These are phyloP conservation scores for Fusarium multiceps DNA, from an alignment of 2,329 filamentous ascomycete species.

Conservation along the genomic window DNA sequence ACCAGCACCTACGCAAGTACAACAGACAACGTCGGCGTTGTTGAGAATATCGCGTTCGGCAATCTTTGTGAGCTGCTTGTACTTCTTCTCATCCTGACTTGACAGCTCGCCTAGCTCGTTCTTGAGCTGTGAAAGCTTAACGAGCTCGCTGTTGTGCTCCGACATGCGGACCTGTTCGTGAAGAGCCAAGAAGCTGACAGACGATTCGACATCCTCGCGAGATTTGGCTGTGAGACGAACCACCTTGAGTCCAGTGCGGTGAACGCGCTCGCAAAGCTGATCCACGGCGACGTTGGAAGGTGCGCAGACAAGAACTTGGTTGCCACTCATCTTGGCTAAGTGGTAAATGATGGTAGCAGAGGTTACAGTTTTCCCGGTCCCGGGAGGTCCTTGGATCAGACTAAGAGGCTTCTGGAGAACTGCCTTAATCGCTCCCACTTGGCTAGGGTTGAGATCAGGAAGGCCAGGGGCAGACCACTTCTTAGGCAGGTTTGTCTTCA, in stretches of 20 bases:
- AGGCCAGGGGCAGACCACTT: slow-evolving; percentile 96
- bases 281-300: slow-evolving; percentile 99
- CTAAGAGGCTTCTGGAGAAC: slow-evolving; percentile 94
- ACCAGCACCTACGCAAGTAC: slow-evolving; percentile 96
- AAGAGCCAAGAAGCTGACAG: slow-evolving; percentile 92
- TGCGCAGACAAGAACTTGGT: slow-evolving; percentile 94
- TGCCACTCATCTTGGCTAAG: slow-evolving; percentile 92
- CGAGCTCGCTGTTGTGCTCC: slow-evolving; percentile 92
- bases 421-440: slow-evolving; percentile 95
- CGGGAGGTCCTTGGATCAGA: slow-evolving; percentile 95
- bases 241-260: slow-evolving; percentile 93
- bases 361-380: slow-evolving; percentile 98
- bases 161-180: slow-evolving; percentile 98
- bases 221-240: slow-evolving; percentile 99
- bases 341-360: slow-evolving; percentile 99
- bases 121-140: slow-evolving; percentile 94
- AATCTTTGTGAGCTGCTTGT: slow-evolving; percentile 92
- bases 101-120: slow-evolving; percentile 90
- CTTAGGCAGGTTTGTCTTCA: slow-evolving; percentile 95
- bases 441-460: slow-evolving; percentile 93
- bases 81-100: slow-evolving; percentile 97
- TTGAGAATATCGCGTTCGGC: slow-evolving; percentile 95
- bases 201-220: slow-evolving; percentile 98
- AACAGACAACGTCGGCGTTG: slow-evolving; percentile 98
- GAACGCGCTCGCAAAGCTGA: slow-evolving; percentile 96